Evolutionary conservation across 2,329 filamentous ascomycete genomes (phyloP), one percentile per base, ranked within the genome.

Genomic region (Chalaropsis ovoidea): DNA sequence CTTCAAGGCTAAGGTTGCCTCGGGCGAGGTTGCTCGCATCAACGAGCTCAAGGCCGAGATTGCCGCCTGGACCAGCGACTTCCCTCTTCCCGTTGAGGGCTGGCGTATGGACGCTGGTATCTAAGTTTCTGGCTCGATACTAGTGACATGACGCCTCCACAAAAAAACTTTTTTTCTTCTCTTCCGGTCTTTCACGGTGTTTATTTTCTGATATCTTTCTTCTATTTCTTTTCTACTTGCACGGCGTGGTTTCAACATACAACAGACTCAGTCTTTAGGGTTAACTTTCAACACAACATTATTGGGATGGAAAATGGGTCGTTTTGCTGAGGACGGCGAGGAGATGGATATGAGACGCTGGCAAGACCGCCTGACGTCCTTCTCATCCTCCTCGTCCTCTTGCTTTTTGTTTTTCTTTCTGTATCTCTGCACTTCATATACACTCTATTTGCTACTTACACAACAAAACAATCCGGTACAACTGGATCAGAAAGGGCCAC

Each of bases 1-100:
- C 82, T 97, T 99, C 88, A 95, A 93, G 83, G 86, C 85, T 75
- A 93, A 90, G 84, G 90, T 96, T 69, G 84, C 88, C 67, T 79
- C 82, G 70, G 92, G 90, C 69, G 83, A 87, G 73, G 82, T 95
- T 61, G 77, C 84, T 68, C 89, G 92, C 81, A 93, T 99, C 78
- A 86, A 88, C 75, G 83, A 82, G 71, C 82, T 96, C 75, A 89
- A 86, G 81, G 88, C 90, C 80, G 93, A 97, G 83, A 91, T 99
- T 75, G 81, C 90, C 60, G 79, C 79, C 61, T 99, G 93, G 93
- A 90, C 89, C 74, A 83, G 82, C 75, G 85, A 83, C 70, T 99
- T 96, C 88, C 94, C 94, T 73, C 88, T 99, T 69, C 94, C 94
- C 68, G 86, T 95, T 69, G 84, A 87, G 80, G 84, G 84, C 73